Evolutionary conservation across 75 land plant genomes (phyloP).

Genomic region (Picea glauca): DNA sequence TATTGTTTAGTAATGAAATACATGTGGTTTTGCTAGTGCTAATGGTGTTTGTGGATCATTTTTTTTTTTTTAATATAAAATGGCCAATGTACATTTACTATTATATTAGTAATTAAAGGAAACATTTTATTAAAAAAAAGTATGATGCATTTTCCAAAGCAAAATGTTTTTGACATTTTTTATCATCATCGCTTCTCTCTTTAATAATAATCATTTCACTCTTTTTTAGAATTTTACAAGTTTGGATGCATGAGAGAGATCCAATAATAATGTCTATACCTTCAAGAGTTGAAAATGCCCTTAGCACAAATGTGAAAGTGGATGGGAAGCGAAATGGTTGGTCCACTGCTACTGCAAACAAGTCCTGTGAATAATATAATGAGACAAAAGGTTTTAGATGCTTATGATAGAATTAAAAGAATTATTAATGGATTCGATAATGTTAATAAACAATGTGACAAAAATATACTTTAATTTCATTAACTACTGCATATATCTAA

Average conservation of each 20-base stretch:
- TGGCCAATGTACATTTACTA: no score
- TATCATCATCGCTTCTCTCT: no score
- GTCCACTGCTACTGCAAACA: slow-evolving; percentile 92
- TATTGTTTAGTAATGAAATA: no score
- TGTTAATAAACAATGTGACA: not conserved
- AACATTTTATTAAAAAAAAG: no score
- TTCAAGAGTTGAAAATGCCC: slow-evolving; percentile 97
- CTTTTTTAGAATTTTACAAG: not conserved
- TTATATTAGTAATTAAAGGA: no score
- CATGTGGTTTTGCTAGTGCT: no score
- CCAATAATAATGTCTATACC: slow-evolving; percentile 31
- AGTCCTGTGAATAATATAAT: slow-evolving; percentile 55
- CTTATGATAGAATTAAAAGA: not conserved
- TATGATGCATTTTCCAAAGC: no score
- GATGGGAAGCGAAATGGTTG: slow-evolving; percentile 98
- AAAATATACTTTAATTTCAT: not conserved
- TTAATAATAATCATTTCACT: not conserved
- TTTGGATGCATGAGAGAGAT: not conserved
- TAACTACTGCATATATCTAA: not conserved
- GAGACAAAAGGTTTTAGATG: slow-evolving; percentile 7
- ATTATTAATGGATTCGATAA: not conserved
- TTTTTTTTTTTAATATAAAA: no score
- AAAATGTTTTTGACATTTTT: no score
- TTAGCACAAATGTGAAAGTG: slow-evolving; percentile 88
- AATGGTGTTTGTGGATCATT: no score